Conservation (phyloP, 306 rosid genomes). For the Canavalia ensiformis region DNA sequence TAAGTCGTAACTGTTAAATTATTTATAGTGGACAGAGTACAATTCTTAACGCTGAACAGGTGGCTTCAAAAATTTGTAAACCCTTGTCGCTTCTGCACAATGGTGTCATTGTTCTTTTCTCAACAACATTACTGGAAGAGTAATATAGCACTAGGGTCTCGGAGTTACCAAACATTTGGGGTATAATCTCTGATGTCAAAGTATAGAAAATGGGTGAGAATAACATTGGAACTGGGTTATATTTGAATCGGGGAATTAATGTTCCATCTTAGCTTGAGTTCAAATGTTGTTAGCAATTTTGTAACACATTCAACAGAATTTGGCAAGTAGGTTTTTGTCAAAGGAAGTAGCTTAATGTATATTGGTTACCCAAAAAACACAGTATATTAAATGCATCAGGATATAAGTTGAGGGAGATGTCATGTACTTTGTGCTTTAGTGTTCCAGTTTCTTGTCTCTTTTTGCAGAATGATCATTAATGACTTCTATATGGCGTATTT, state of each 20-base stretch:
- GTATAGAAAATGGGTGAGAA: constrained; percentile 9
- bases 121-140: neutral
- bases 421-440: constrained; percentile 10
- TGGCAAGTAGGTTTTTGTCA: constrained; percentile 15
- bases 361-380: neutral
- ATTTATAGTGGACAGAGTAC: constrained; percentile 23
- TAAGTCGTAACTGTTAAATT: constrained; percentile 54
- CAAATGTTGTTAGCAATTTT: constrained; percentile 11
- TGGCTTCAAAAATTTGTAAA: neutral
- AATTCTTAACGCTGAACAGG: constrained; percentile 5
- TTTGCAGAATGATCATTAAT: constrained; percentile 21
- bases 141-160: constrained; percentile 28
- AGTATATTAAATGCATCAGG: neutral
- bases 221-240: neutral
- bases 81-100: constrained; percentile 11
- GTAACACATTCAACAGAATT: constrained; percentile 8
- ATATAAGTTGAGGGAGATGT: constrained; percentile 30
- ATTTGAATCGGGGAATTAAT: constrained; percentile 24
- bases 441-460: neutral
- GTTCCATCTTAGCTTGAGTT: constrained; percentile 16
- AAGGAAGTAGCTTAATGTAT: constrained; percentile 1
- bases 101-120: constrained; percentile 27
- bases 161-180: constrained; percentile 30
- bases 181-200: constrained; percentile 11
- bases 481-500: constrained; percentile 1